Evolutionary conservation across 305 asterid genomes (phyloP).

Genomic region (Fraxinus sp.): DNA sequence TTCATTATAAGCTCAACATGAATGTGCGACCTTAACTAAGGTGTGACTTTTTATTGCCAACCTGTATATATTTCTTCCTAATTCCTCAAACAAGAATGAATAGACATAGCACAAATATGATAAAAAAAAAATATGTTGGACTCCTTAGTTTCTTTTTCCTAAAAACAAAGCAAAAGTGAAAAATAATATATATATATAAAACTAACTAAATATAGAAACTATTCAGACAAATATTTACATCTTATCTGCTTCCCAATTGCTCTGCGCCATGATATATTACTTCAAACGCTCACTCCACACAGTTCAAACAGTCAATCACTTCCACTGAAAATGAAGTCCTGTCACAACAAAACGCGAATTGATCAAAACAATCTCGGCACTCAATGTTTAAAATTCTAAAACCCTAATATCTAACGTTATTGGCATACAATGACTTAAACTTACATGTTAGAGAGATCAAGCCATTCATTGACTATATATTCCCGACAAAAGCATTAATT

Average conservation of each 20-base stretch:
- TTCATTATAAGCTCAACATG: not conserved
- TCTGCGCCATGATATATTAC: slow-evolving; percentile 72
- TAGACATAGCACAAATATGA: not conserved
- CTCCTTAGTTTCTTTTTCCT: slow-evolving; percentile 7
- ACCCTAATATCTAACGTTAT: slow-evolving; percentile 14
- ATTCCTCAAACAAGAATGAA: not conserved
- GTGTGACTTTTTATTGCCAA: too few species aligned
- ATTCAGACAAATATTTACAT: slow-evolving; percentile 48
- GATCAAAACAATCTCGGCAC: slow-evolving; percentile 10
- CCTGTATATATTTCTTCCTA: too few species aligned
- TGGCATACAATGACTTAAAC: not conserved
- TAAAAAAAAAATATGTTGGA: not conserved
- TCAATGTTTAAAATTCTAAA: not conserved
- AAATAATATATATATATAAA: not conserved
- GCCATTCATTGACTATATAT: slow-evolving; percentile 45
- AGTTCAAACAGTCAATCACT: slow-evolving; percentile 16
- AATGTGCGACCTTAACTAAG: not conserved
- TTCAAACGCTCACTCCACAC: slow-evolving; percentile 26
- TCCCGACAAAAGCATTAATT: slow-evolving; percentile 26
- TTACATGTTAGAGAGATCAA: slow-evolving; percentile 45
- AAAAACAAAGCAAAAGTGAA: not conserved
- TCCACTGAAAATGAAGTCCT: slow-evolving; percentile 32
- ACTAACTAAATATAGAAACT: not conserved
- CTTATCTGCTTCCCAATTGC: slow-evolving; percentile 99
- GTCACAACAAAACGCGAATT: slow-evolving; percentile 14